Evolutionary conservation across 441 rosid genomes (phyloP).

Genomic region (Dalechampia spathulata): DNA sequence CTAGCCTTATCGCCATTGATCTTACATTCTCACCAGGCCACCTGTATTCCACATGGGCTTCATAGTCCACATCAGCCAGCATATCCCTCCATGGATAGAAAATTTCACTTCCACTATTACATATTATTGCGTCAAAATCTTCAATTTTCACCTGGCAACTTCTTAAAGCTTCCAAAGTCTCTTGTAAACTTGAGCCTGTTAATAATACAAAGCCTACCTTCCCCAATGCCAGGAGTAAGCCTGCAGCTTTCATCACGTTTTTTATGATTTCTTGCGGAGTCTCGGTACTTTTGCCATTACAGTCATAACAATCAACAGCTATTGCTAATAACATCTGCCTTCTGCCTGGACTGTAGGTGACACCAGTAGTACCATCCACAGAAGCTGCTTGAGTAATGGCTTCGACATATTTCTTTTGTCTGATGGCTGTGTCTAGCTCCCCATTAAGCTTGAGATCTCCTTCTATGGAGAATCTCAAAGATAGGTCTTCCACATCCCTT

Average conservation of each 20-base stretch:
- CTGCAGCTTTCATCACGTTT: constrained; percentile 60
- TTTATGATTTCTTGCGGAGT: constrained; percentile 42
- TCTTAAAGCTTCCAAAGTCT: constrained; percentile 48
- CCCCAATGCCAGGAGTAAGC: constrained; percentile 35
- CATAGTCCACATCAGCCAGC: constrained; percentile 62
- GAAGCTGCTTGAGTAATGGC: constrained; percentile 53
- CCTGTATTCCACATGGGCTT: constrained; percentile 70
- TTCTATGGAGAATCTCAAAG: constrained; percentile 71
- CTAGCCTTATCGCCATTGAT: constrained; percentile 46
- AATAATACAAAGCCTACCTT: constrained; percentile 58
- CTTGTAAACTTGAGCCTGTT: constrained; percentile 59
- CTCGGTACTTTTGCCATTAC: constrained; percentile 35
- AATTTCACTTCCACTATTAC: constrained; percentile 79
- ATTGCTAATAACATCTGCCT: constrained; percentile 72
- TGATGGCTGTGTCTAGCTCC: constrained; percentile 58
- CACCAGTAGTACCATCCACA: constrained; percentile 30
- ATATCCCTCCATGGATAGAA: constrained; percentile 77
- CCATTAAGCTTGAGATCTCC: constrained; percentile 66
- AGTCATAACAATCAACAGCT: constrained; percentile 53
- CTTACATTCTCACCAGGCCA: constrained; percentile 81
- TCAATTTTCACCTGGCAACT: constrained; percentile 45
- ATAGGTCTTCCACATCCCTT: constrained; percentile 67
- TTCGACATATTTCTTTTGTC: constrained; percentile 73
- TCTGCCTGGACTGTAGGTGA: constrained; percentile 57
- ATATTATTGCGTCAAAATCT: constrained; percentile 76